These are phyloP conservation scores for Euphorbia pulcherrima DNA, from an alignment of 345 rosid genomes.

Conservation along the genomic window DNA sequence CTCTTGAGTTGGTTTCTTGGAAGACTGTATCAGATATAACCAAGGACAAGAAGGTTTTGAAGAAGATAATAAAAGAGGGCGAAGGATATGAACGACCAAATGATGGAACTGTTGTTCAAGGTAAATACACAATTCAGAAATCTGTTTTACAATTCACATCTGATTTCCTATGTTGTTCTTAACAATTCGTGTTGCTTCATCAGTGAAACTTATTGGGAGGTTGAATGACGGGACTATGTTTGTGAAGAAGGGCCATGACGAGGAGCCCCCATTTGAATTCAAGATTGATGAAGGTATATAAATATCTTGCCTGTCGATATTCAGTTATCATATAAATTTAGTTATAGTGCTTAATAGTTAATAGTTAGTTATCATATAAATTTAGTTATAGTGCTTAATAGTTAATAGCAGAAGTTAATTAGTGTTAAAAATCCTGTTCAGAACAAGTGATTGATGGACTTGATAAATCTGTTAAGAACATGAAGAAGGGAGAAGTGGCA, in stretches of 20 bases:
- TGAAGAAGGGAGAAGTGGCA: constrained; percentile 93
- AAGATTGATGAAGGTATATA: constrained; percentile 81
- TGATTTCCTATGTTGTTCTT: too few relatives aligned
- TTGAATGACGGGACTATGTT: constrained; percentile 74
- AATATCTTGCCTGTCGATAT: too few relatives aligned
- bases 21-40: constrained; percentile 78
- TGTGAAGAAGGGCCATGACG: constrained; percentile 68
- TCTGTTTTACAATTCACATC: too few relatives aligned
- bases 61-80: constrained; percentile 78
- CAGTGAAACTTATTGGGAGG: constrained; percentile 86
- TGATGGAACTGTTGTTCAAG: constrained; percentile 76
- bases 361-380: too few relatives aligned
- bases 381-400: too few relatives aligned
- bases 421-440: constrained; percentile 17
- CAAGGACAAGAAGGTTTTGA: constrained; percentile 72
- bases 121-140: constrained; percentile 22
- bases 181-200: not conserved
- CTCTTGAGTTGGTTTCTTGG: constrained; percentile 74
- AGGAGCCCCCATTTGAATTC: constrained; percentile 66
- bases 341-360: too few relatives aligned
- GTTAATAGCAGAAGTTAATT: too few relatives aligned
- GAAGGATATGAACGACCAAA: constrained; percentile 82
- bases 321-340: too few relatives aligned
- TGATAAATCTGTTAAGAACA: constrained; percentile 64
- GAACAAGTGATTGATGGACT: constrained; percentile 93